Base-by-base conservation (phyloP, 1,284 basidiomycete genomes). In the Trametes polyzona region DNA sequence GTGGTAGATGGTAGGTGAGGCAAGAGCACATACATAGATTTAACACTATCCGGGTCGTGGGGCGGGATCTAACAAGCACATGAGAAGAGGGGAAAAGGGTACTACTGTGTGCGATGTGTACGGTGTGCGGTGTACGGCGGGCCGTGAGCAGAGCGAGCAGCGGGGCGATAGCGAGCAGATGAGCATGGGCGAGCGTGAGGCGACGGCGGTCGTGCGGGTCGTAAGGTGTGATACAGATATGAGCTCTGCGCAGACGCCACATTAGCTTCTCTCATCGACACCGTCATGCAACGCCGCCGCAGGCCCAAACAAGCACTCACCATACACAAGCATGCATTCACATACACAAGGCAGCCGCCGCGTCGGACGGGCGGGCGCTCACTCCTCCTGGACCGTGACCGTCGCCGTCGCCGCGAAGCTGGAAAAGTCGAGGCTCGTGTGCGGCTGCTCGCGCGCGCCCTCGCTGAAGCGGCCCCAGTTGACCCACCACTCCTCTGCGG, bases 401-500 rank as follows among this genome's bases (percentile, higher is more conserved):
- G 54, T 60, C 36, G 47, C 19, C 23, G 50, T 42, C 27, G 41
- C 42, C 35, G 51, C 17, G 32, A 56, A 48, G 37, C 43, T 55
- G 42, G 37, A 32, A 42, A 60, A 55, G 48, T 57, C 48, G 44
- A 40, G 42, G 24, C 26, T 26, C 21, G 44, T 30, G 41, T 56
- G 46, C 50, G 55, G 42, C 41, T 49, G 52, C 48, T 57, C 54
- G 51, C 52, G 51, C 47, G 57, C 55, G 23, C 27, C 52, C 37
- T 56, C 48, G 39, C 59, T 55, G 52, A 65, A 65, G 17, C 63
- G 64, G 40, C 73, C 73, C 73, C 73, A 74, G 43, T 71, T 64
- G 27, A 71, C 66, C 73, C 73, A 74, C 73, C 73, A 74, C 53
- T 74, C 70, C 30, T 71, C 71, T 2, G 73, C 73, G 21, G 66